Base-by-base conservation (phyloP, 768 basidiomycete genomes). In the Fomitopsis serialis region DNA sequence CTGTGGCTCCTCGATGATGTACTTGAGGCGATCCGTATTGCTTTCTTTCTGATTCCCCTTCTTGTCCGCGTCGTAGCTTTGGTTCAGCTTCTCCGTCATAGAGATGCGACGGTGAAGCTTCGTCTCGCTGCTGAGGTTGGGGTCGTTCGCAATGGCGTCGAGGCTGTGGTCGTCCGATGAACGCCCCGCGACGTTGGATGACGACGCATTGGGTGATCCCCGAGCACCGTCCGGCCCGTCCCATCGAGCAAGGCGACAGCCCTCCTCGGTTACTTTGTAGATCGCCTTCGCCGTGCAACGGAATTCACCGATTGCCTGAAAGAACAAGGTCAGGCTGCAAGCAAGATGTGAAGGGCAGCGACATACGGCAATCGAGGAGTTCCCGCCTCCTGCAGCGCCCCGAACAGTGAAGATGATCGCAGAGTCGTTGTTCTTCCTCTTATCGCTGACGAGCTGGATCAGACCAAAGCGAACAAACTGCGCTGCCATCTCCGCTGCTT, bases 381-480 rank as follows among this genome's bases (percentile, higher is more conserved):
- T 87, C 23, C 82, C 84, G 43, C 83, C 81, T 23, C 85, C 86
- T 27, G 88, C 78, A 42, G 85, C 82, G 6, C 91, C 91, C 58
- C 91, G 84, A 23, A 92, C 91, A 24, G 90, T 93, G 72, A 93
- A 93, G 66, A 93, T 92, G 72, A 93, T 91, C 21, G 91, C 91
- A 24, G 91, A 91, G 63, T 93, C 91, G 57, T 90, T 92, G 63
- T 87, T 89, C 74, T 90, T 92, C 59, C 91, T 79, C 76, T 89
- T 93, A 69, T 93, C 91, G 73, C 87, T 89, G 56, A 96, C 92
- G 42, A 98, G 76, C 2, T 74, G 72, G 69, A 99, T 88, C 57
- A 96, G 83, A 37, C 93, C 91, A 63, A 94, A 97, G 49, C 97
- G 85, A 44, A 98, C 94, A 63, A 98, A 98, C 67, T 98, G 97